Evolutionary conservation across 108 stramenopile genomes (phyloP), one percentile per base, ranked within the genome.

Genomic region (Cyclotella sp.): DNA sequence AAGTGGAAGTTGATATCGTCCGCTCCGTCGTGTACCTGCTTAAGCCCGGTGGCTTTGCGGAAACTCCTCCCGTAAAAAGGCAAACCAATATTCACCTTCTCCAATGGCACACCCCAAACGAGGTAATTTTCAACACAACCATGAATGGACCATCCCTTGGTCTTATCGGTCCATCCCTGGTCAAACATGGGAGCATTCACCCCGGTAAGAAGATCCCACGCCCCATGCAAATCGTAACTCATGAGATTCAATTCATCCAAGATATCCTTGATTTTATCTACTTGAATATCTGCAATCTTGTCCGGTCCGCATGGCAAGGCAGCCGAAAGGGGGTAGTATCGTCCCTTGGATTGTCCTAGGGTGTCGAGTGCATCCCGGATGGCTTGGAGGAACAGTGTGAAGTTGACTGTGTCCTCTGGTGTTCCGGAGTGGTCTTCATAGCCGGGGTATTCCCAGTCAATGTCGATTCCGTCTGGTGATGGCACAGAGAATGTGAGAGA

Each of bases 301-400:
- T 73, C 66, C 9, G 80, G 75, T n/a, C 68, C 68, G 49, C 80
- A 81, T 4, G 80, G 80, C 64, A 81, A 61, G 15, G 80, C 80
- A 21, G 80, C 80, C 9, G 75, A 58, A 34, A 81, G 63, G 14
- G 41, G 41, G 49, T 70, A 81, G 43, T 61, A 34, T 19, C 47
- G 19, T 13, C 70, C 70, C 7, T 40, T 72, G 5, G 24, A 39
- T 12, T n/a, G 16, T 0, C 67, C 68, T 12, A 74, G 63, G 0
- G 5, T 0, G 22, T 73, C 63, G 44, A 79, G 72, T 18, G 64
- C 60, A 40, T 55, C 58, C n/a, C 78, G 53, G 47, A 79, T 67
- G 34, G 73, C 72, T 41, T 74, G 45, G 57, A 79, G 78, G 21
- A 79, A 63, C 11, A 65, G 11, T 1, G 73, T 79, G 57, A 60